Evolutionary conservation across 1,139 yeast species (phyloP).

Genomic region (Trichomonascaceae sp.): DNA sequence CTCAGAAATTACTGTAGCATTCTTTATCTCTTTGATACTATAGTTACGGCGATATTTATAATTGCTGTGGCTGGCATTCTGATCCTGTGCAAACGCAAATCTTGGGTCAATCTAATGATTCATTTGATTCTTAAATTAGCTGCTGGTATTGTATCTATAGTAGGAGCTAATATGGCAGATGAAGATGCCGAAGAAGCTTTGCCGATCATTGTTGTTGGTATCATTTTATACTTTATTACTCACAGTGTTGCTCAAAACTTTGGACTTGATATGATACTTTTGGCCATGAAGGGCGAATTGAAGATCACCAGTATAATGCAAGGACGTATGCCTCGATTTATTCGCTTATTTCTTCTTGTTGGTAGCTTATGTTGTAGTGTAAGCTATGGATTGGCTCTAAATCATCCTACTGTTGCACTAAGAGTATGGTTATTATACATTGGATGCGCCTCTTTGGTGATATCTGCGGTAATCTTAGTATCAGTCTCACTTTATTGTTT

Average conservation of each 20-base stretch:
- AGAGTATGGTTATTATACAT: neutral
- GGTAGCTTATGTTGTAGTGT: neutral
- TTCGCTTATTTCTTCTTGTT: neutral
- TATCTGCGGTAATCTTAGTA: neutral
- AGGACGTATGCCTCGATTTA: slow-evolving; percentile 4
- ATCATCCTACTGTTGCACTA: neutral
- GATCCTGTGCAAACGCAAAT: neutral
- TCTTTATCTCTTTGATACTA: slow-evolving; percentile 3
- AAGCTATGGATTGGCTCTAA: slow-evolving; percentile 1
- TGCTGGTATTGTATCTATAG: slow-evolving; percentile 1
- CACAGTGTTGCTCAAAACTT: neutral
- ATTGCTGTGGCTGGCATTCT: neutral
- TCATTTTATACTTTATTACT: neutral
- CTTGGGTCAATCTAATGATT: neutral
- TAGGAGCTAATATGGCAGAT: neutral
- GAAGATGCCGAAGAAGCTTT: neutral
- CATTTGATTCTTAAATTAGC: slow-evolving; percentile 3
- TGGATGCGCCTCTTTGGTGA: neutral
- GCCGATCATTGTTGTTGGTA: slow-evolving; percentile 1
- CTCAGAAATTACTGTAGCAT: slow-evolving; percentile 1
- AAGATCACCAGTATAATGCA: neutral
- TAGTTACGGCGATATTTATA: slow-evolving; percentile 1
- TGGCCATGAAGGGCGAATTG: slow-evolving; percentile 3
- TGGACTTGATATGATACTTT: slow-evolving; percentile 1
- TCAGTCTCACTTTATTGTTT: neutral